Evolutionary conservation across 2,329 filamentous ascomycete genomes (phyloP), one percentile per base, ranked within the genome.

Genomic region (Colletotrichum acutatum): DNA sequence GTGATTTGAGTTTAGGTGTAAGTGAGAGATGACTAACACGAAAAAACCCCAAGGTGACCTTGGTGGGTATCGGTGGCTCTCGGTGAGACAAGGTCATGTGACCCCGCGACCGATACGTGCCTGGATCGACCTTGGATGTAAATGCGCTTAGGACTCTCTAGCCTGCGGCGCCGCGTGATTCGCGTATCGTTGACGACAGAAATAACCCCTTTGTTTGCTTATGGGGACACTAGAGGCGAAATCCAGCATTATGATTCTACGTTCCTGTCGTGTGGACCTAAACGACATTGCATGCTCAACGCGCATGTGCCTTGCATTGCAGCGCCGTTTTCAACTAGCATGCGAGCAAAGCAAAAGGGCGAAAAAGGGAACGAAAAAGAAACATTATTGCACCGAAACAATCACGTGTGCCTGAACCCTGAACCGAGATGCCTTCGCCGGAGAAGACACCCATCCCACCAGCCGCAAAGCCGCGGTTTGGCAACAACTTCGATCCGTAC

Each of bases 401-500:
- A 30, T 24, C 22, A 9, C 34, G n/a, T n/a, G 22, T 28, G 14
- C 22, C 52, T 4, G 60, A 30, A 8, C 12, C 22, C 52, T 4
- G 60, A 30, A 8, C 12, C 19, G 24, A 6, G n/a, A 72, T 70
- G 70, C 66, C 60, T 30, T 22, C 66, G 37, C 61, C 64, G 11
- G 66, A 64, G 24, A 58, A 49, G 63, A 61, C 74, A 11, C 5
- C 56, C 28, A 74, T 79, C 0, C 75, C 79, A 69, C 82, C 78
- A 72, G 81, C 83, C 37, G 83, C 85, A 24, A 79, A 85, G 61
- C 86, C 88, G 26, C 80, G 78, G 46, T 80, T 83, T 78, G 81
- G 82, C 30, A 82, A 83, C 46, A 78, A 79, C 72, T 93, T 92
- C 77, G 92, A 93, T 80, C 86, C 90, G 5, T 94, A 91, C 91